Base-by-base conservation (phyloP, 768 basidiomycete genomes). In the Lactarius tabidus region DNA sequence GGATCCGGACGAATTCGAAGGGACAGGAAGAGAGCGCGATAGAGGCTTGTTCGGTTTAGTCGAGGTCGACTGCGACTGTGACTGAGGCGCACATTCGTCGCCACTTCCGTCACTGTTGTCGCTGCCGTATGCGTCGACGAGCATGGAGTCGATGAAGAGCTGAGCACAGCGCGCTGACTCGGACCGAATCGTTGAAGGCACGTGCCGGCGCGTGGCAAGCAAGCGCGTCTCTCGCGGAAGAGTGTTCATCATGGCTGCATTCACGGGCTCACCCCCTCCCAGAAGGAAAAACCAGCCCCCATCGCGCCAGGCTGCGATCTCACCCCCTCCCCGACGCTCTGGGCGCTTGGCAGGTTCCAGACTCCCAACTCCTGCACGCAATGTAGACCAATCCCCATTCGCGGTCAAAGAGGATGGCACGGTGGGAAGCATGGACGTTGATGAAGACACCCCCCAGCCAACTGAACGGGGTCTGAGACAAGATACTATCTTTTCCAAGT, bases 61-160 rank as follows among this genome's bases (percentile, higher is more conserved):
- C 71, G 70, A 39, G 6, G 3, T 17, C 8, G 72, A 61, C 39
- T 67, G 23, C 7, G 64, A 45, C 39, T 67, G 23, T 6, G 64
- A 45, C 8, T 62, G 59, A 35, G 77, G 71, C 38, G 62, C 64
- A 41, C 20, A 17, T 63, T 83, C 83, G 64, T 78, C 76, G 63
- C 84, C 86, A 71, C 78, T 82, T 69, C 89, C 75, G 56, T 70
- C 82, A 76, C 81, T 59, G 54, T 60, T 39, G 54, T 65, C 88
- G 75, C 90, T 92, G 67, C 88, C 89, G 70, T 92, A 91, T 79
- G 80, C 84, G 71, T 88, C 89, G 64, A 92, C 80, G 67, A 91
- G 83, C 88, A 91, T 91, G 69, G 35, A 36, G 41, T 3, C 10
- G 23, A 33, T 56, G 63, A 56, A 17, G 31, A 18, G 33, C 8